Evolutionary conservation across 805 yeast species (phyloP), one percentile per base, ranked within the genome.

Genomic region (Torulaspora indica): DNA sequence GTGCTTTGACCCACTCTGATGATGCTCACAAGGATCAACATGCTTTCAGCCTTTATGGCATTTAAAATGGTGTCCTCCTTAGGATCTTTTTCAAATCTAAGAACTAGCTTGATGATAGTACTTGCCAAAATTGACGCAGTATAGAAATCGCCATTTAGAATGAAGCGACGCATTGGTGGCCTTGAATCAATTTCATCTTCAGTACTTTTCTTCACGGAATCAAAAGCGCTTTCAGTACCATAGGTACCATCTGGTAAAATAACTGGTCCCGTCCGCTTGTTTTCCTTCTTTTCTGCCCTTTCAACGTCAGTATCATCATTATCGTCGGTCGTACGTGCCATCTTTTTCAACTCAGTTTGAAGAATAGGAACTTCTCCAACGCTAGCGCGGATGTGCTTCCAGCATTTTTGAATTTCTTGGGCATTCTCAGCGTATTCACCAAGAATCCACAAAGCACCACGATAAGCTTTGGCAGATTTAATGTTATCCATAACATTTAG

Each of bases 231-330:
- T 68, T 93, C 98, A 33, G 96, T 86, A 23, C 98, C 98, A 67
- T 93, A 93, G 0, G 99, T 93, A 56, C 99, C 99, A 69, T 93
- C 99, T n/a, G 98, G 96, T 53, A 93, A 75, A 47, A 93, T 82
- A 47, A 84, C 82, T 15, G 97, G 97, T 35, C 86, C 86, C 30
- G 68, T 62, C 5, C 67, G 62, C 30, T 70, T 73, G 17, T 60
- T 63, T 14, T 34, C 27, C 12, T 28, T 37, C 18, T 30, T 31
- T 17, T 54, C 63, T 4, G 46, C 57, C 18, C 28, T 31, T 17
- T 54, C 63, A 4, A 45, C 57, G 10, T 43, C 53, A n/a, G 53
- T 63, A 8, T 62, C 70, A 3, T 52, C 58, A 8, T 53, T 58
- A 5, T 54, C 67, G 3, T 63, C 69, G 5, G 67, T 71, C n/a